Evolutionary conservation across 2,329 filamentous ascomycete genomes (phyloP), one percentile per base, ranked within the genome.

Genomic region (Bipolaris oryzae): DNA sequence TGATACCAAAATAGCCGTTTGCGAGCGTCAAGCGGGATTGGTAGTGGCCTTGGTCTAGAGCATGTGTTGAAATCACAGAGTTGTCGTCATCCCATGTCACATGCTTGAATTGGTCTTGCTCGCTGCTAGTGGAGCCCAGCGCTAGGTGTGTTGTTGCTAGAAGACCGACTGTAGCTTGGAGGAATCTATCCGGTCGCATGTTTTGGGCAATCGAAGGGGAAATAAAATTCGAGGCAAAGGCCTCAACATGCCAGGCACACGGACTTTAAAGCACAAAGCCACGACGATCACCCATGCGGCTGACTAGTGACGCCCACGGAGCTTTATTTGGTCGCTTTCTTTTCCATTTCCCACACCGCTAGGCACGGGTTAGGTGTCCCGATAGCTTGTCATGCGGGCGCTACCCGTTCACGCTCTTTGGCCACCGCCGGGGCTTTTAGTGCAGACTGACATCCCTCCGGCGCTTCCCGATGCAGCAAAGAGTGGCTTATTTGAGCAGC

Each of bases 1-100:
- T 87, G 67, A 88, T 86, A 7, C 87, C 87, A 5, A 88, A 71
- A 62, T 89, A 89, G 18, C 87, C 87, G 69, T 89, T 89, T 4
- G 74, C 66, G 18, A 76, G 68, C 9, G 73, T 71, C 51, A 85
- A 80, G 41, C 86, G 85, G 3, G 84, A 82, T 67, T 88, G 84
- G 64, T 84, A 86, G 64, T 86, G 80, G 28, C 85, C 84, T 73
- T 81, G 82, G 57, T 85, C 81, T 13, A 88, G 73, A 9, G 73
- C 70, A 10, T 78, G 82, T 9, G 84, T 86, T 5, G 77, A 79
- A 20, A 88, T 73, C 13, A 77, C 72, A 85, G 85, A 88, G 37
- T 81, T 80, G 20, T 79, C 77, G 57, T 86, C 80, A 68, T 87
- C 82, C 85, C 85, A 88, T 2, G 80, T 82, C 16, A 86, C 83